A percentile compares a stretch with the other conserved stretches of the same genome.
phyloP scores from a whole-genome alignment of 106 monocot genomes.

The Xerophyta viscosa region DNA sequence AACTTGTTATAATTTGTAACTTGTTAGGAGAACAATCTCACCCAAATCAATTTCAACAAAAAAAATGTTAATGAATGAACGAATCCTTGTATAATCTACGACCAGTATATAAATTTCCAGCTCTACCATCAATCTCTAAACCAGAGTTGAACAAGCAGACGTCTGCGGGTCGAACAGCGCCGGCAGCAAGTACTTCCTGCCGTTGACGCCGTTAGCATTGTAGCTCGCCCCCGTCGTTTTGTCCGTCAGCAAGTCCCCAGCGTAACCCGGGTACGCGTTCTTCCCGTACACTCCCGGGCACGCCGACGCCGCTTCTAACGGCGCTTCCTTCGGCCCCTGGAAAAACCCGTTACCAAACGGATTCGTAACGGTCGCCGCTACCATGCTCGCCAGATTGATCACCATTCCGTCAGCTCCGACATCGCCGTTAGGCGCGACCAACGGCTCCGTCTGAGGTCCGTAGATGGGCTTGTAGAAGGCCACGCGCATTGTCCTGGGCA shows the following conservation, averaged over 20 bases:
- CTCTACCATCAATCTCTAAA: no score
- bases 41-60: no score
- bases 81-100: no score
- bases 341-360: neutral
- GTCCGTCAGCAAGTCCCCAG: neutral
- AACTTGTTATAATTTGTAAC: no score
- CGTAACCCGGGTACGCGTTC: neutral
- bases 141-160: slow-evolving; percentile 22
- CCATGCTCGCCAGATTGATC: slow-evolving; percentile 36
- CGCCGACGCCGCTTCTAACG: neutral
- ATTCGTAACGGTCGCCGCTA: neutral
- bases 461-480: slow-evolving; percentile 88
- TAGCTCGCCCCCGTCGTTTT: neutral
- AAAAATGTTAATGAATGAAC: no score
- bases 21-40: no score
- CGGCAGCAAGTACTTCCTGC: slow-evolving; percentile 26
- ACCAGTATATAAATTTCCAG: no score
- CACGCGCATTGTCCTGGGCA: slow-evolving; percentile 93
- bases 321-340: neutral
- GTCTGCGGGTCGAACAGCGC: slow-evolving; percentile 32
- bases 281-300: neutral
- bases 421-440: slow-evolving; percentile 69
- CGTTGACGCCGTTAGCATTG: slow-evolving; percentile 6
- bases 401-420: slow-evolving; percentile 84
- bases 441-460: slow-evolving; percentile 55